Base-by-base conservation (phyloP, 2,329 filamentous ascomycete genomes). In the Scedosporium minutisporum region DNA sequence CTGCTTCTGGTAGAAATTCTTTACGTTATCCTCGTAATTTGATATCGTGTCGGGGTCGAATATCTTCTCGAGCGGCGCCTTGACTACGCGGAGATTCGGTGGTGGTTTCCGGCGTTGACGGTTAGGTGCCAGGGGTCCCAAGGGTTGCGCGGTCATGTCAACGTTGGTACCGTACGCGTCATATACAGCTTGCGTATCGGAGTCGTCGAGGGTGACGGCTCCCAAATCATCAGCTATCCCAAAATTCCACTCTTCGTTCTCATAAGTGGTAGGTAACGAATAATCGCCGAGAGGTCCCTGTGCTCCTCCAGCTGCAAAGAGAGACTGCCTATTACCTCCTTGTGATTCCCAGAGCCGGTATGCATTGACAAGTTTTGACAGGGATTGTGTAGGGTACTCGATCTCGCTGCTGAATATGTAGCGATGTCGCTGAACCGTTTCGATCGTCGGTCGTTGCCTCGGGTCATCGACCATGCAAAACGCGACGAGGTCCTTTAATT, bases 321-420 rank as follows among this genome's bases (percentile, higher is more conserved):
- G 76, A n/a, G 86, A 88, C 65, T 82, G 83, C 57, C 90, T 82
- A 66, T 83, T 84, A 33, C 89, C 89, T 25, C 90, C 90, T 67
- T 85, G 82, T 6, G 86, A 82, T 71, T 93, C 89, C 90, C 90
- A 93, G 18, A 87, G 70, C 69, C 86, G 87, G 74, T 89, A 93
- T 7, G 84, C 86, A 66, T 85, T 84, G 9, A 93, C 87, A 1
- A 93, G 78, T 64, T 85, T 79, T 2, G 84, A 76, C 2, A 93
- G 79, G 3, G 78, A 81, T 0, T 81, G 82, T 0, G 86, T 85
- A 0, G 90, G 89, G 68, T 89, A 87, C 55, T 77, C 76, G 14
- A 82, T 77, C 6, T 80, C 78, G 0, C 87, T 89, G 64, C 86
- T 83, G 63, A 76, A 77, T 63, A 93, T 82, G 70, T 89, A 92